Conservation (phyloP, 352 stramenopile species). For the Globisporangium abappressorium region DNA sequence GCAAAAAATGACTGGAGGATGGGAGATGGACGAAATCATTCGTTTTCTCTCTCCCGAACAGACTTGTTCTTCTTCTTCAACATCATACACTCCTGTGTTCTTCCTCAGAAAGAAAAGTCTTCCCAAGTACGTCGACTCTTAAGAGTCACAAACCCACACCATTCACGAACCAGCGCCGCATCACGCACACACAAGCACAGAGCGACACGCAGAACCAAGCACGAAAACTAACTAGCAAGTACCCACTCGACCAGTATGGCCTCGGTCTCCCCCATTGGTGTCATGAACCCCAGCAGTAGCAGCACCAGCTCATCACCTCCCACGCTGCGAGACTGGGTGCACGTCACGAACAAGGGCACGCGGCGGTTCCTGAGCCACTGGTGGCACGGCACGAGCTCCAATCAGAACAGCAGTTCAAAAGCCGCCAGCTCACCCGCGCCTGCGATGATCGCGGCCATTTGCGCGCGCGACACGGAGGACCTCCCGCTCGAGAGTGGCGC, state of each 20-base stretch:
- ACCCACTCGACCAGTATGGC: background rate
- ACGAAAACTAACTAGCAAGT: too few species aligned
- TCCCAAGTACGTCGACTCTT: too few species aligned
- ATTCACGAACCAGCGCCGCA: background rate
- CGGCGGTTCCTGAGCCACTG: slow-evolving; percentile 8
- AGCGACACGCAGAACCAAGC: too few species aligned
- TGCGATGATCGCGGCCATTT: background rate
- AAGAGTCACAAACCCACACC: too few species aligned
- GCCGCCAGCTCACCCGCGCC: background rate
- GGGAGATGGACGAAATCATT: too few species aligned
- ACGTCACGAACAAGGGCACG: slow-evolving; percentile 12
- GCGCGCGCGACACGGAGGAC: slow-evolving; percentile 8
- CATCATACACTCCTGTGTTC: too few species aligned
- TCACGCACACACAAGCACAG: background rate
- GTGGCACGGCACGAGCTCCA: background rate
- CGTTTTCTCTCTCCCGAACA: too few species aligned
- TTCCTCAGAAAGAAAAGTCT: too few species aligned
- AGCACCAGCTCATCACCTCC: background rate
- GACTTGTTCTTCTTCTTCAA: too few species aligned
- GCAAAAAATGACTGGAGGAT: too few species aligned
- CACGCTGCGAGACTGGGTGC: slow-evolving; percentile 10
- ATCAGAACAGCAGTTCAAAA: background rate
- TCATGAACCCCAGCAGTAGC: background rate
- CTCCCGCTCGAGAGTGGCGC: slow-evolving; percentile 1
- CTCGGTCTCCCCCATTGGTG: background rate